Base-by-base conservation (phyloP, 1,139 yeast species). In the Geotrichum aggregatum region DNA sequence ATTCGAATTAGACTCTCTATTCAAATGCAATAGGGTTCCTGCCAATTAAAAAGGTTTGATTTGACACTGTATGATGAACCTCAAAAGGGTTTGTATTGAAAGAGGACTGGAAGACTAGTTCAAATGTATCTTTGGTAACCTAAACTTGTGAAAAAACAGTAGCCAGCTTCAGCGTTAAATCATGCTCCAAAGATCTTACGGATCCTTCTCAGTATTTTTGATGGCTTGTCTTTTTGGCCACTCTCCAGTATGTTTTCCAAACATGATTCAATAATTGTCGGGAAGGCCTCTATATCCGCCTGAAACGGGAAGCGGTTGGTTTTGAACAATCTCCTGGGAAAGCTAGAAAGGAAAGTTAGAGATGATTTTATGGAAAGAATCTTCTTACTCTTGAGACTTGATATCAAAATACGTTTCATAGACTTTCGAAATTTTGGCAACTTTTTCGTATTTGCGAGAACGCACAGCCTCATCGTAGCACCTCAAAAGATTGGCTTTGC, bases 401-500 rank as follows among this genome's bases (percentile, higher is more conserved):
- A 49, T n/a, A 19, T 44, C 47, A 35, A 49, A 49, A 18, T 43
- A 49, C 21, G 21, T 8, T 33, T 49, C 52, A 40, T 49, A 49
- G 14, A 39, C 22, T 16, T 44, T 49, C 3, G 40, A 14, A 30
- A 49, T 31, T 28, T 33, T 49, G 16, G 44, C 13, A 2, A 39
- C 34, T 28, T 31, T 36, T 24, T 49, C 52, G 38, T 22, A 7
- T 16, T 44, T 28, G 16, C 44, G 36, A 10, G 52, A 49, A n/a
- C 28, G 22, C 6, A 49, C 14, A 5, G 41, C 52, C 39, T 49
- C 52, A 7, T 49, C 35, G 35, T 49, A 44, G 40, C 52, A 49
- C 7, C 13, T 16, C 11, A 49, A 24, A 18, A 49, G 21, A 13
- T 34, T 30, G 10, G 36, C 7, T n/a, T 49, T 49, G 52, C 30